Evolutionary conservation across 1,284 basidiomycete genomes (phyloP).

Genomic region (Apiotrichum montevideense): DNA sequence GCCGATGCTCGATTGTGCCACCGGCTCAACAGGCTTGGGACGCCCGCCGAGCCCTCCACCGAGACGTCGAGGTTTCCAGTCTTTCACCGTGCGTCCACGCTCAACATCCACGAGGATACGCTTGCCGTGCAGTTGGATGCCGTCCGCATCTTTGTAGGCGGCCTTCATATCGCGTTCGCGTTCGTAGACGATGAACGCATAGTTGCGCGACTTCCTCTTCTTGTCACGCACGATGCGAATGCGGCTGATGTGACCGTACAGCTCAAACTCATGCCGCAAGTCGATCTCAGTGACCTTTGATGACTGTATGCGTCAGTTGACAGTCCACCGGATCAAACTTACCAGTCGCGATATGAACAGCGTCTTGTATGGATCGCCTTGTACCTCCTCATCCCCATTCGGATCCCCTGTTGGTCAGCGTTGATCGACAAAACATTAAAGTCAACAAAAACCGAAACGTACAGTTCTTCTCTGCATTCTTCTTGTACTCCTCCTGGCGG

Average conservation of each 20-base stretch:
- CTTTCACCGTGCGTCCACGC: conserved; percentile 92
- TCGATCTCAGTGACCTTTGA: conserved; percentile 86
- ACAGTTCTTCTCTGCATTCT: conserved; percentile 76
- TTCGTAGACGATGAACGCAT: conserved; percentile 97
- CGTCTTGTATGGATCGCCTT: conserved; percentile 97
- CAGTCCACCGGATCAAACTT: conserved; percentile 25
- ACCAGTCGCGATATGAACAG: conserved; percentile 92
- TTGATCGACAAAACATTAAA: not conserved
- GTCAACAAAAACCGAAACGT: conserved; percentile 26
- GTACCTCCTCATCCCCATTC: conserved; percentile 79
- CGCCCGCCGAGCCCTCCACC: conserved; percentile 93
- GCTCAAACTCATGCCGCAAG: conserved; percentile 87
- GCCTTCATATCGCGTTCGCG: conserved; percentile 99
- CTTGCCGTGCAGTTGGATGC: conserved; percentile 89
- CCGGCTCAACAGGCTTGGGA: conserved; percentile 64
- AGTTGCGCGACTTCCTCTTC: conserved; percentile 78
- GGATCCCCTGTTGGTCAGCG: conserved; percentile 9
- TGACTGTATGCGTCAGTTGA: conserved; percentile 45
- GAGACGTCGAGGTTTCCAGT: conserved; percentile 93
- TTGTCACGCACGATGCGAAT: conserved; percentile 86
- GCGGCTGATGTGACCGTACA: conserved; percentile 87
- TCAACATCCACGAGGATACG: conserved; percentile 96
- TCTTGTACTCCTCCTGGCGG: conserved; percentile 70
- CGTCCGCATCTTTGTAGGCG: conserved; percentile 99
- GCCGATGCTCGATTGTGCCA: conserved; percentile 5